Evolutionary conservation across 1,284 basidiomycete genomes (phyloP).

Genomic region (Trametes polyzona): DNA sequence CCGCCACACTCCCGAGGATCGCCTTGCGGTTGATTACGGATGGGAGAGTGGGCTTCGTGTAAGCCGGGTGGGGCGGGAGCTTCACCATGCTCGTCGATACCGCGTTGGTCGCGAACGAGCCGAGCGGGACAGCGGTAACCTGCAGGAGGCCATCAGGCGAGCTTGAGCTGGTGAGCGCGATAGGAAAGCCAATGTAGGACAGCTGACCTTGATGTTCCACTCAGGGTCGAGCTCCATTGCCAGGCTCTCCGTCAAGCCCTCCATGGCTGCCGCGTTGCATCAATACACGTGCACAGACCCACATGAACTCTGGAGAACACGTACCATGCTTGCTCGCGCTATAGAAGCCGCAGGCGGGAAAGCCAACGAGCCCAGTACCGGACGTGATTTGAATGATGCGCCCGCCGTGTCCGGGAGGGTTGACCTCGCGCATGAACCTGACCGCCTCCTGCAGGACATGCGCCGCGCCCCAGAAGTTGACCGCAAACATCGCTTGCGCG

Average conservation of each 20-base stretch:
- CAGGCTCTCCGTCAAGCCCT: slow-evolving; percentile 39
- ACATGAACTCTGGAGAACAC: not conserved
- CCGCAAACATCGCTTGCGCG: slow-evolving; percentile 27
- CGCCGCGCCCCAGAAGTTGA: slow-evolving; percentile 32
- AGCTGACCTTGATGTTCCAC: slow-evolving; percentile 46
- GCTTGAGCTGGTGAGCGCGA: not conserved
- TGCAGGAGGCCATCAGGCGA: not conserved
- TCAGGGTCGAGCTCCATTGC: slow-evolving; percentile 39
- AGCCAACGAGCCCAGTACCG: slow-evolving; percentile 28
- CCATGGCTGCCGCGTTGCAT: slow-evolving; percentile 20
- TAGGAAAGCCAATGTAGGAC: not conserved
- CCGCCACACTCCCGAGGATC: not conserved
- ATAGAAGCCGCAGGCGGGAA: slow-evolving; percentile 37
- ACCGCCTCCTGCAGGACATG: slow-evolving; percentile 28
- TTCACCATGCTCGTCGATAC: slow-evolving; percentile 4
- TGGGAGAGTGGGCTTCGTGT: slow-evolving; percentile 1
- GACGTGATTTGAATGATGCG: slow-evolving; percentile 38
- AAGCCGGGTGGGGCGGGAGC: slow-evolving; percentile 11
- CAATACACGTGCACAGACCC: not conserved
- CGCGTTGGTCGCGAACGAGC: slow-evolving; percentile 13
- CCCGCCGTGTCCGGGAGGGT: slow-evolving; percentile 37
- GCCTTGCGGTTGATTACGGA: slow-evolving; percentile 1
- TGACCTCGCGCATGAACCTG: slow-evolving; percentile 28
- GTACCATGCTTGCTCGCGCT: slow-evolving; percentile 36
- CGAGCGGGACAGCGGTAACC: slow-evolving; percentile 12